Evolutionary conservation across 164 flowering plant genomes (phyloP).

Genomic region (Stephania yunnanensis): DNA sequence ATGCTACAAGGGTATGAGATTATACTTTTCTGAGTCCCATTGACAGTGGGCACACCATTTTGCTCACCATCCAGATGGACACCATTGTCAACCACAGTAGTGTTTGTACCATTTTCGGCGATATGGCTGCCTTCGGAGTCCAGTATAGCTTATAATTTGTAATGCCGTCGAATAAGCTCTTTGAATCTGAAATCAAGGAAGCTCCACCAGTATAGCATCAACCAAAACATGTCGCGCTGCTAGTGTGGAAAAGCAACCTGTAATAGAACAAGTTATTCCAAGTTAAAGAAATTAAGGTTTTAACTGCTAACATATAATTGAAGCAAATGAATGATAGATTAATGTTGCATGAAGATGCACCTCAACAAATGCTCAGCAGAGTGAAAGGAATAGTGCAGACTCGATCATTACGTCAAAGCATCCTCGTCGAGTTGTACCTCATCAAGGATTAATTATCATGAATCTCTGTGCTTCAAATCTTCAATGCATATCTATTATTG

Average conservation of each 20-base stretch:
- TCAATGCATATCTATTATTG: too few relatives aligned
- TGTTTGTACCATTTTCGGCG: conserved; percentile 45
- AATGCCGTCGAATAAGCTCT: conserved; percentile 61
- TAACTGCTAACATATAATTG: neutral
- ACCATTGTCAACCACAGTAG: conserved; percentile 36
- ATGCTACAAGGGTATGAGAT: too few relatives aligned
- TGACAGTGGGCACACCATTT: conserved; percentile 15
- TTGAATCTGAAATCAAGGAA: conserved; percentile 58
- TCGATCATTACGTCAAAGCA: too few relatives aligned
- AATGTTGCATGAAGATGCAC: conserved; percentile 24
- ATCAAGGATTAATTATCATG: too few relatives aligned
- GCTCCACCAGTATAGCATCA: conserved; percentile 90
- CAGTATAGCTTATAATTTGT: conserved; percentile 38
- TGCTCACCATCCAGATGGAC: conserved; percentile 26
- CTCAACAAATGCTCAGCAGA: conserved; percentile 89
- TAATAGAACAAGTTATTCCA: conserved; percentile 1
- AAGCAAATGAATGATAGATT: neutral
- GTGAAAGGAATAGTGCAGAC: conserved; percentile 36
- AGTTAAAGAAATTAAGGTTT: neutral
- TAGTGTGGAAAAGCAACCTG: conserved; percentile 85
- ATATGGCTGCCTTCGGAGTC: conserved; percentile 25
- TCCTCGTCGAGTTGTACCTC: too few relatives aligned
- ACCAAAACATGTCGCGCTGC: conserved; percentile 82
- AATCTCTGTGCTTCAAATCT: too few relatives aligned
- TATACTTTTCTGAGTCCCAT: conserved; percentile 2